Conservation (phyloP, 768 basidiomycete species). For the Stropharia rugosoannulata region DNA sequence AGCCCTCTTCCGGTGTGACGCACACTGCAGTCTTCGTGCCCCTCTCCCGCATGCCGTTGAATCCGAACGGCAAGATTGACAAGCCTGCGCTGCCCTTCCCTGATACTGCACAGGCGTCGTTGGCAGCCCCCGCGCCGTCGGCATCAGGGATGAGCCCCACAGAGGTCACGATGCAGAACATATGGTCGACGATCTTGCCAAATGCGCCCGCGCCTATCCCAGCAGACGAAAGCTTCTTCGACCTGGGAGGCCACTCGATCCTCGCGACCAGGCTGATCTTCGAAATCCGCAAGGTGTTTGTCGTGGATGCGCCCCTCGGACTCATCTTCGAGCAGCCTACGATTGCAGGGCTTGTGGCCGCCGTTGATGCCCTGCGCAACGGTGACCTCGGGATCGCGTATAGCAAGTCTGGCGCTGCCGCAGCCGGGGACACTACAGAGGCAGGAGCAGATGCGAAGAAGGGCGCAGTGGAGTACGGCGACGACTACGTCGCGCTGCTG, state of each 20-base stretch:
- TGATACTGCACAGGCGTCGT: slow-evolving; percentile 76
- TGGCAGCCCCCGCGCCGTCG: slow-evolving; percentile 38
- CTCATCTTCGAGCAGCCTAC: slow-evolving; percentile 92
- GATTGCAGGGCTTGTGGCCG: slow-evolving; percentile 69
- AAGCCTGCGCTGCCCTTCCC: slow-evolving; percentile 98
- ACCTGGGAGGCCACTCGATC: slow-evolving; percentile 97
- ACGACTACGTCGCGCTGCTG: slow-evolving; percentile 70
- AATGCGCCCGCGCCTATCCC: slow-evolving; percentile 77
- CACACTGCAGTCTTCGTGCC: slow-evolving; percentile 84
- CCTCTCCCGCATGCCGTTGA: slow-evolving; percentile 92
- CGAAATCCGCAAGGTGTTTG: slow-evolving; percentile 90
- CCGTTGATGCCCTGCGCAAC: slow-evolving; percentile 73
- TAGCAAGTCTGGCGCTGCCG: slow-evolving; percentile 13
- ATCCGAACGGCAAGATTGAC: slow-evolving; percentile 99
- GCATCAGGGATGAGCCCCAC: slow-evolving; percentile 60
- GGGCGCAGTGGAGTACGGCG: slow-evolving; percentile 60
- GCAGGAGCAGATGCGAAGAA: slow-evolving; percentile 17
- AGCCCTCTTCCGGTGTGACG: slow-evolving; percentile 2
- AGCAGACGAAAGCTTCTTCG: slow-evolving; percentile 94
- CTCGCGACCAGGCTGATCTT: slow-evolving; percentile 96
- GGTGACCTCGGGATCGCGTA: slow-evolving; percentile 76
- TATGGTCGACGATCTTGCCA: slow-evolving; percentile 85
- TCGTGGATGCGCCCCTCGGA: slow-evolving; percentile 87
- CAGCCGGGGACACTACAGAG: background rate
- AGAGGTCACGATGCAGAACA: slow-evolving; percentile 75